These are phyloP conservation scores for Sporothrix sp. DNA, from an alignment of 2,329 filamentous ascomycete species.

Conservation along the genomic window DNA sequence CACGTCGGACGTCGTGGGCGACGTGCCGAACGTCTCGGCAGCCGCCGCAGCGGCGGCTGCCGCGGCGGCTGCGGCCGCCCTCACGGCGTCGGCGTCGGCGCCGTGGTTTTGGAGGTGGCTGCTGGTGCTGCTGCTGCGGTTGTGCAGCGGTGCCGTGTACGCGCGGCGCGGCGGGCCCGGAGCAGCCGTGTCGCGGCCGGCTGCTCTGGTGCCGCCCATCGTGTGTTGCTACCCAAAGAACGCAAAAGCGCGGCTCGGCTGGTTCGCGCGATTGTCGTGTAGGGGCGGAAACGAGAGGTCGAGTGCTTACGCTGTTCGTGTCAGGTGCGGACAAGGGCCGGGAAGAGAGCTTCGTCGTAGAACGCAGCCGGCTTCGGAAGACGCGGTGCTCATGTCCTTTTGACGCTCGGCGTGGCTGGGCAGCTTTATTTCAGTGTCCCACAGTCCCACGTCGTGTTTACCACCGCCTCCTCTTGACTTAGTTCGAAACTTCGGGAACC, in stretches of 20 bases:
- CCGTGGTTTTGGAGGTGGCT: conserved; percentile 1
- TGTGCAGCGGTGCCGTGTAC: conserved; percentile 11
- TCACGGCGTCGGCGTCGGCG: conserved; percentile 4
- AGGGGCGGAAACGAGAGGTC: no score
- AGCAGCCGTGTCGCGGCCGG: conserved; percentile 10
- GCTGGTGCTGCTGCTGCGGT: conserved; percentile 1
- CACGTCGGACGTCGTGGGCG: conserved; percentile 9
- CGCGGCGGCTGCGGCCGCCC: conserved; percentile 6
- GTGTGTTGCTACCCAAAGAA: neutral
- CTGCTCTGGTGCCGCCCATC: conserved; percentile 11
- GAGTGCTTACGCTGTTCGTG: neutral
- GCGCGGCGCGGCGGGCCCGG: conserved; percentile 10
- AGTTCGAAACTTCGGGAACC: conserved; percentile 5
- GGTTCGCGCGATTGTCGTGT: neutral
- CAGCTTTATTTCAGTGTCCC: conserved; percentile 1
- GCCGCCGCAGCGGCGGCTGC: conserved; percentile 16
- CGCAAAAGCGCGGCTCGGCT: no score
- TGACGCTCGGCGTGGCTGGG: neutral
- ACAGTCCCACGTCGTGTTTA: conserved; percentile 3
- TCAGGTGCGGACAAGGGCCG: neutral
- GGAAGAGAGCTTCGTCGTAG: neutral
- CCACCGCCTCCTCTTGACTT: conserved; percentile 1
- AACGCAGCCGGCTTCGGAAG: neutral
- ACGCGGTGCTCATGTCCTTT: neutral
- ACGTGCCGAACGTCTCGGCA: conserved; percentile 7